Base-by-base conservation (phyloP, 257 asterid species). In the Petrea volubilis region DNA sequence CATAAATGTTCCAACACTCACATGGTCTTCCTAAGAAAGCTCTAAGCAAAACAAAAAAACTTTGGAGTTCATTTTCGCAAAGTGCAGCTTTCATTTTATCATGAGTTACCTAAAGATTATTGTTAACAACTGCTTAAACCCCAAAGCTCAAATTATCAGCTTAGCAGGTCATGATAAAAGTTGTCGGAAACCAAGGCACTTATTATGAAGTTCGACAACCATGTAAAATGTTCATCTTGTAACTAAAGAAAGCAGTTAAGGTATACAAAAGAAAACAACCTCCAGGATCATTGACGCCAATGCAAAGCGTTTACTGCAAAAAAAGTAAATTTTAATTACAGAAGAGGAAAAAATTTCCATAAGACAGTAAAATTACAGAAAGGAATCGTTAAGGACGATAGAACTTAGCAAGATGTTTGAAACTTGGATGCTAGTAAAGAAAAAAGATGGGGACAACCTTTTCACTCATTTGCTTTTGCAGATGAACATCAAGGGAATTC, bases 281-380 rank as follows among this genome's bases (percentile, higher is more conserved):
- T 83, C 70, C 74, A 43, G 71, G 61, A 33, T 27, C 10, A 36
- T 40, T 36, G 79, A 43, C 61, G 66, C 25, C 73, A 66, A 17
- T 78, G 71, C 84, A 74, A 78, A 53, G 68, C 74, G 28, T 60
- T 75, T 79, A 61, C 90, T 85, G 85, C 83, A 70, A 75, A 46
- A n/a, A 75, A 23, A 79, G 65, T 1, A 55, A 74, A 70, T 3
- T n/a, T 47, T n/a, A 47, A 47, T 47, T n/a, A 47, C 24, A 53
- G 53, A 41, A 61, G 56, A 23, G 52, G 51, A 47, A 31, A 0
- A 11, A 70, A 23, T 20, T 29, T 75, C 36, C 34, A 74, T 64
- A 64, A 55, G 24, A 66, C 38, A 46, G 49, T 43, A 31, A 14
- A 56, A 64, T 28, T 18, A 36, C 36, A 6, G 13, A 43, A 74